Base-by-base conservation (phyloP, 2,329 filamentous ascomycete genomes). In the Aspergillus niger region DNA sequence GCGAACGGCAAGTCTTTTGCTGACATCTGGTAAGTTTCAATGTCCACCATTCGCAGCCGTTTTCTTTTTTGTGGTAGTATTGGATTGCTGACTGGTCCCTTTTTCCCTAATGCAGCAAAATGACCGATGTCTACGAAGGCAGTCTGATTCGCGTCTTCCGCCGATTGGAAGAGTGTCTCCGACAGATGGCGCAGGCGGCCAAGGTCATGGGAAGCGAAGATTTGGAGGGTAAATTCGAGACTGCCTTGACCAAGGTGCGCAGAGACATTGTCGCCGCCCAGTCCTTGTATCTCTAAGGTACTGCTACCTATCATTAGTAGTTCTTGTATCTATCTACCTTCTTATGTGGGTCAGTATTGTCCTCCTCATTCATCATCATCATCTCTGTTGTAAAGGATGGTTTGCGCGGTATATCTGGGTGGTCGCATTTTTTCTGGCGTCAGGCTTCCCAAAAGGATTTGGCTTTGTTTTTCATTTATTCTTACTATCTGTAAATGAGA, bases 181-280 rank as follows among this genome's bases (percentile, higher is more conserved):
- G 95, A 67, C 95, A 99, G 77, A 96, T 98, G 85, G 94, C 90
- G 15, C 91, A 98, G 79, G 95, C 94, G 24, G 87, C 91, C 66
- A 98, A 97, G 80, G 94, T 97, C 64, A 99, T 99, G 95, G 95
- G 95, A 70, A 97, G 91, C 74, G 92, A 96, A 62, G 95, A 98
- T 71, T 82, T 99, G 59, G 90, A 93, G 72, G 85, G 89, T 74
- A 97, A 97, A 80, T 99, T 99, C 73, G 93, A 97, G 72, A 85
- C 88, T 67, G 90, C 91, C 63, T 80, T 99, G 68, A 83, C 85
- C 60, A 95, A 96, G 84, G 90, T 98, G 57, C 86, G 91, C 76
- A 86, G 95, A 71, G 95, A 98, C 75, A 93, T 99, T 75, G 94
- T 99, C 61, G 92, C 94, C 24, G 92, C 94, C 51, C 93, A 97